phyloP scores from a whole-genome alignment of 371 early-diverging fungal genomes.

The Rhizopus delemar region DNA sequence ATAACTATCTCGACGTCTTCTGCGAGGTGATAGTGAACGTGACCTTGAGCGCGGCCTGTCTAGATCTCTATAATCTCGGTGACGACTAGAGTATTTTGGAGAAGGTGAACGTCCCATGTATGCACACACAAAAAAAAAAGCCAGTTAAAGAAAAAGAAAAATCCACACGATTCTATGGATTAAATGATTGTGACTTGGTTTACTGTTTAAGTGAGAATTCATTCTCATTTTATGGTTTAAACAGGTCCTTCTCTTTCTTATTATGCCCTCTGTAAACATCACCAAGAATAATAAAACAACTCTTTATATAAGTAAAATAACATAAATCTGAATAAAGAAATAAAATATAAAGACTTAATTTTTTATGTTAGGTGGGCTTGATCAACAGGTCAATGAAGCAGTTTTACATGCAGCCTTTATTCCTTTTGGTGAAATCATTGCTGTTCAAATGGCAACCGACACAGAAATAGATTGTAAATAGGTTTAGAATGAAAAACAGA shows the following conservation, averaged over 20 bases:
- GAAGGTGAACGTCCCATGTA: slow-evolving; percentile 47
- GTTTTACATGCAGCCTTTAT: slow-evolving; percentile 88
- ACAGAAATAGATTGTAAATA: slow-evolving; percentile 60
- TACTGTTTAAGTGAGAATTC: not conserved
- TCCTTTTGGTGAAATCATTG: slow-evolving; percentile 95
- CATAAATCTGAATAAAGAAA: not conserved
- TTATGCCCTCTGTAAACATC: slow-evolving; percentile 28
- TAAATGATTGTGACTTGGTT: not conserved
- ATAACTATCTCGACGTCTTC: slow-evolving; percentile 22
- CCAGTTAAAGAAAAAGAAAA: slow-evolving; percentile 1
- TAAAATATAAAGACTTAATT: not conserved
- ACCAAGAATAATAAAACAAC: slow-evolving; percentile 54
- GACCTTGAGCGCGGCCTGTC: slow-evolving; percentile 40
- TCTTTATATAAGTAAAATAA: slow-evolving; percentile 52
- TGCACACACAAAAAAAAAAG: not conserved
- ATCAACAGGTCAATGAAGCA: slow-evolving; percentile 75
- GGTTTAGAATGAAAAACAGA: too few species aligned
- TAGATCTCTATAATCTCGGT: slow-evolving; percentile 44
- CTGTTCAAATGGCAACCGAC: slow-evolving; percentile 83
- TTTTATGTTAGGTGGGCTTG: slow-evolving; percentile 72
- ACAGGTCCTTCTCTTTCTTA: slow-evolving; percentile 6
- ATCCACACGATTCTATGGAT: not conserved
- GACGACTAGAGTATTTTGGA: slow-evolving; percentile 29
- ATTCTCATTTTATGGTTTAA: not conserved
- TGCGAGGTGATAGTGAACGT: slow-evolving; percentile 25